These are phyloP conservation scores for Alternaria atra DNA, from an alignment of 2,329 filamentous ascomycete genomes.

Conservation along the genomic window DNA sequence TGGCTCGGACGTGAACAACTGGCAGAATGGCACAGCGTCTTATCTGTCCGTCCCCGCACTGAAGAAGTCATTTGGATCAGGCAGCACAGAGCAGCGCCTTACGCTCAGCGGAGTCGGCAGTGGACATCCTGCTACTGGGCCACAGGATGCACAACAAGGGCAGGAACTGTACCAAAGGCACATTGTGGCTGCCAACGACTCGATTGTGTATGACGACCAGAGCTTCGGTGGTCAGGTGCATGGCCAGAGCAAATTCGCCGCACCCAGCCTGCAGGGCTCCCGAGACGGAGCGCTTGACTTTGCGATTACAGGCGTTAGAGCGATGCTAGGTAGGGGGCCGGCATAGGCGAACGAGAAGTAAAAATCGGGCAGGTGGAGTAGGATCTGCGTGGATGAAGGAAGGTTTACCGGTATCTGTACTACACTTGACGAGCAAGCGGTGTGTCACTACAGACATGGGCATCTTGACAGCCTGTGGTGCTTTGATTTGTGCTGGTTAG, in stretches of 20 bases:
- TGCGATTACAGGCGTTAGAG: slow-evolving; percentile 32
- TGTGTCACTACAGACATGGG: slow-evolving; percentile 14
- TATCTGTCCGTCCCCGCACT: slow-evolving; percentile 62
- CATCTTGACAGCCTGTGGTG: not conserved
- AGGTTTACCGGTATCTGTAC: slow-evolving; percentile 16
- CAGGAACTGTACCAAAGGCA: slow-evolving; percentile 66
- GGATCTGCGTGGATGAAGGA: slow-evolving; percentile 5
- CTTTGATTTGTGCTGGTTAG: not conserved
- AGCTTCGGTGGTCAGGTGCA: slow-evolving; percentile 31
- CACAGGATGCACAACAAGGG: slow-evolving; percentile 10
- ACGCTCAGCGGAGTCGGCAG: slow-evolving; percentile 59
- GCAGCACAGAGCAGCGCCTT: slow-evolving; percentile 66
- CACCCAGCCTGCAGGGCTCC: slow-evolving; percentile 6
- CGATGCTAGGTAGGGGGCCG: slow-evolving; percentile 44
- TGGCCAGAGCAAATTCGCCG: slow-evolving; percentile 16
- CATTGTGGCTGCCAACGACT: slow-evolving; percentile 65
- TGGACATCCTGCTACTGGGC: slow-evolving; percentile 18
- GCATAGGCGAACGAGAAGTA: slow-evolving; percentile 14
- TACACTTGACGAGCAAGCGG: slow-evolving; percentile 19
- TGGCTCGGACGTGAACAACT: slow-evolving; percentile 59
- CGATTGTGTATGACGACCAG: slow-evolving; percentile 61
- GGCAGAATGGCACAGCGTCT: slow-evolving; percentile 65
- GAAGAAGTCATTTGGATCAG: slow-evolving; percentile 61
- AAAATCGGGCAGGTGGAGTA: slow-evolving; percentile 4
- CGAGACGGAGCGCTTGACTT: slow-evolving; percentile 28